phyloP scores from a whole-genome alignment of 352 stramenopile genomes.

The Stramenopiles sp. region DNA sequence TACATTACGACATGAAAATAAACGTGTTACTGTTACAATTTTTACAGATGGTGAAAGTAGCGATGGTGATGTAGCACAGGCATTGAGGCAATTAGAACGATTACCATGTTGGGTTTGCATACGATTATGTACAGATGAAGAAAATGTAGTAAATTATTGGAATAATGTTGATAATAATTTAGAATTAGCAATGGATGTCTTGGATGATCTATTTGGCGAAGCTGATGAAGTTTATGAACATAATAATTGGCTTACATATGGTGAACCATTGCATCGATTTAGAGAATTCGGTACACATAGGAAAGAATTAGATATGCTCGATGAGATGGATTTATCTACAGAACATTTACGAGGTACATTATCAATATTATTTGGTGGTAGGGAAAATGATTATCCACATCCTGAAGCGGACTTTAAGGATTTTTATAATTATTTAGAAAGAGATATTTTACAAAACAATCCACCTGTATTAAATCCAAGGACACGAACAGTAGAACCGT shows the following conservation, averaged over 20 bases:
- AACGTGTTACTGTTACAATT: background rate
- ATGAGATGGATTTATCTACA: constrained; percentile 20
- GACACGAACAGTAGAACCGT: background rate
- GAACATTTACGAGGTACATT: background rate
- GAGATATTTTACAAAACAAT: background rate
- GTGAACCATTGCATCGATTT: constrained; percentile 30
- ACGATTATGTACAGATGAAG: constrained; percentile 41
- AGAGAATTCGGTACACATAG: constrained; percentile 33
- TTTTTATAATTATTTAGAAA: background rate
- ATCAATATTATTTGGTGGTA: background rate
- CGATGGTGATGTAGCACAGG: constrained; percentile 5
- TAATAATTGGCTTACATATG: constrained; percentile 39
- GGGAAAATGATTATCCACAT: background rate
- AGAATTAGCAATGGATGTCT: constrained; percentile 37
- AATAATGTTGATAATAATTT: constrained; percentile 36
- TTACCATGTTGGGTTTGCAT: constrained; percentile 38
- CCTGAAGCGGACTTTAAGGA: background rate
- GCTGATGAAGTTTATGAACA: constrained; percentile 28
- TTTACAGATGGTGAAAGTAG: background rate
- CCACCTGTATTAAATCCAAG: background rate
- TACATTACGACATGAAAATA: background rate
- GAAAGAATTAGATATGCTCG: constrained; percentile 35
- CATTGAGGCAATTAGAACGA: constrained; percentile 24
- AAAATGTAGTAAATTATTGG: constrained; percentile 35
- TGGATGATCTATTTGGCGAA: constrained; percentile 38